Base-by-base conservation (phyloP, 2,329 filamentous ascomycete genomes). In the Hymenoscyphus infarciens region DNA sequence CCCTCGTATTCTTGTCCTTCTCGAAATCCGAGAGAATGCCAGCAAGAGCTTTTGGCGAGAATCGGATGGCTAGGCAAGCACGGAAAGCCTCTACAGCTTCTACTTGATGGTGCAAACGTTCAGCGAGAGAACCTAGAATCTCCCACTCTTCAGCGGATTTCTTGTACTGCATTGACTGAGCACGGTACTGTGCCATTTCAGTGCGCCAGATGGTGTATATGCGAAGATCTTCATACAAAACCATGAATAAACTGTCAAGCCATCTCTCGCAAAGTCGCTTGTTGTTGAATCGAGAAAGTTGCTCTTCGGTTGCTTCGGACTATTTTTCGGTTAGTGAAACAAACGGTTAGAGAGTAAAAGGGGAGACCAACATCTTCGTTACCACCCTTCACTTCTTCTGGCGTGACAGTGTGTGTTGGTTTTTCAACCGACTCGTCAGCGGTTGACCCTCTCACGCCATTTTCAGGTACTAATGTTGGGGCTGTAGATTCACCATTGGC, bases 201-300 rank as follows among this genome's bases (percentile, higher is more conserved):
- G 95, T 98, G 62, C 95, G 89, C 95, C 95, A 99, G 76, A 99
- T 99, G 13, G 95, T 99, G 80, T 99, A 99, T 55, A 99, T 94
- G 57, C 95, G 91, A 19, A 99, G 83, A 73, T 99, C 95, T 76
- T 99, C 95, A 75, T 99, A 99, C 2, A 99, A 83, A 0, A 98
- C 95, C 95, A 99, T 99, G 80, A 99, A 99, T 25, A 99, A 83
- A 72, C 96, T 98, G 77, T 99, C 95, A 2, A 99, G 84, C 95
- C 95, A 99, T 69, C 95, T 87, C 77, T 99, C 95, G 73, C 95
- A 99, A 1, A 99, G 85, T 0, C 95, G 89, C 79, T 99, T 99
- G 77, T 97, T 97, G 75, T 96, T 95, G 74, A 99, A 92, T 70
- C 94, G 91, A 6, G 92, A 93, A 69, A 96, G 90, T 68, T 90